These are phyloP conservation scores for Phanerodontia chrysosporium DNA, from an alignment of 768 basidiomycete species.

Conservation along the genomic window DNA sequence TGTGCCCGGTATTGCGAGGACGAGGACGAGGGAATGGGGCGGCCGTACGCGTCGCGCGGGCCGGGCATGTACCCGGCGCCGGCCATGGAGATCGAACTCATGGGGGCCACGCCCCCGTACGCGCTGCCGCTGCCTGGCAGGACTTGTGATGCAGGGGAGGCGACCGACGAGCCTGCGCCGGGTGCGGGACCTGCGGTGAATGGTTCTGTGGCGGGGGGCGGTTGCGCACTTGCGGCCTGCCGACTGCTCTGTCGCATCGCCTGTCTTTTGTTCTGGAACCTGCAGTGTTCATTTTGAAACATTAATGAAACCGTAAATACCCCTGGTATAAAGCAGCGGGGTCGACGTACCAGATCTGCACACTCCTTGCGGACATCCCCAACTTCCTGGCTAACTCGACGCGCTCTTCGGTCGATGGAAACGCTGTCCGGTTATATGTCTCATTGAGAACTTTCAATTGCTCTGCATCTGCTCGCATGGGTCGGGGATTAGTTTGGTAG, in stretches of 20 bases:
- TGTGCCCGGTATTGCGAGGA: conserved; percentile 21
- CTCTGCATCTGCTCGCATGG: conserved; percentile 45
- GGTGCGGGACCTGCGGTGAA: conserved; percentile 19
- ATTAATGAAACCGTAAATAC: conserved; percentile 16
- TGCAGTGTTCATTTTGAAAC: conserved; percentile 27
- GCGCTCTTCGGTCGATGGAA: conserved; percentile 87
- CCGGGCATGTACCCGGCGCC: conserved; percentile 15
- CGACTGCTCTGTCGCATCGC: conserved; percentile 76
- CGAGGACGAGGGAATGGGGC: conserved; percentile 19
- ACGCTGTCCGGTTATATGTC: conserved; percentile 76
- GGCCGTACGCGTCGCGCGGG: conserved; percentile 13
- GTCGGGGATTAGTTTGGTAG: neutral
- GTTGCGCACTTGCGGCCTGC: conserved; percentile 46
- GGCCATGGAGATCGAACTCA: conserved; percentile 13
- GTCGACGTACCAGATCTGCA: conserved; percentile 73
- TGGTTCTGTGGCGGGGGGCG: conserved; percentile 24
- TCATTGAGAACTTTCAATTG: conserved; percentile 81
- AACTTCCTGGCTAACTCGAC: conserved; percentile 67
- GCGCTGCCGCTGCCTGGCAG: conserved; percentile 4
- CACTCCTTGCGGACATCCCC: conserved; percentile 81
- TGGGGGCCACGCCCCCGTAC: conserved; percentile 6
- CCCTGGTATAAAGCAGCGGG: conserved; percentile 12
- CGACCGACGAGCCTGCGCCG: conserved; percentile 8
- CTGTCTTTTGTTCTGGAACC: conserved; percentile 88
- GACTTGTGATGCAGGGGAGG: conserved; percentile 4